These are phyloP conservation scores for Murraya koenigii DNA, from an alignment of 345 rosid species.

Conservation along the genomic window DNA sequence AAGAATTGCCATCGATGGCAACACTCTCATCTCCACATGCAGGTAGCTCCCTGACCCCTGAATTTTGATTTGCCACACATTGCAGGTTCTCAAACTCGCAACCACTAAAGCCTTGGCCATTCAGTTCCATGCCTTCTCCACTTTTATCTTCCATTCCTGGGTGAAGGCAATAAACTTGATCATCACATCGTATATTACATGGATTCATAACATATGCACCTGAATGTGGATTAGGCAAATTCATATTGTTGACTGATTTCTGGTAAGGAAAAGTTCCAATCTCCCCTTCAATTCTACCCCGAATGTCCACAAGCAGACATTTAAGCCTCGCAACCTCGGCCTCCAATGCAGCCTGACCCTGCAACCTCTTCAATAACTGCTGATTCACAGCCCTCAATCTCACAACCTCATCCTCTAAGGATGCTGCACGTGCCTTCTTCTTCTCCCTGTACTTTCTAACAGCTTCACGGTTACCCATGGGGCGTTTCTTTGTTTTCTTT, in stretches of 20 bases:
- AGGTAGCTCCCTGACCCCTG: constrained; percentile 42
- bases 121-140: constrained; percentile 43
- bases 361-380: constrained; percentile 83
- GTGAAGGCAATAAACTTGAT: constrained; percentile 66
- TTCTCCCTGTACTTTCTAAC: constrained; percentile 96
- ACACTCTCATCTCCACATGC: constrained; percentile 42
- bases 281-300: constrained; percentile 98
- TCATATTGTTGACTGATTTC: constrained; percentile 45
- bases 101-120: constrained; percentile 47
- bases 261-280: constrained; percentile 96
- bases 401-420: constrained; percentile 82
- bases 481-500: constrained; percentile 66
- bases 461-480: constrained; percentile 81
- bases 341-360: constrained; percentile 84
- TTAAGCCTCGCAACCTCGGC: constrained; percentile 88
- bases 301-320: constrained; percentile 92
- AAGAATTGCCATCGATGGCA: constrained; percentile 36
- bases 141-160: constrained; percentile 47
- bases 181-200: constrained; percentile 72
- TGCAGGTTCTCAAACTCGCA: constrained; percentile 72
- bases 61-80: constrained; percentile 59
- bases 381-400: constrained; percentile 74
- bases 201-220: constrained; percentile 73
- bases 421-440: constrained; percentile 94
- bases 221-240: constrained; percentile 32